Conservation (phyloP, 352 stramenopile genomes). For the Phytopythium chamaehyphon region DNA sequence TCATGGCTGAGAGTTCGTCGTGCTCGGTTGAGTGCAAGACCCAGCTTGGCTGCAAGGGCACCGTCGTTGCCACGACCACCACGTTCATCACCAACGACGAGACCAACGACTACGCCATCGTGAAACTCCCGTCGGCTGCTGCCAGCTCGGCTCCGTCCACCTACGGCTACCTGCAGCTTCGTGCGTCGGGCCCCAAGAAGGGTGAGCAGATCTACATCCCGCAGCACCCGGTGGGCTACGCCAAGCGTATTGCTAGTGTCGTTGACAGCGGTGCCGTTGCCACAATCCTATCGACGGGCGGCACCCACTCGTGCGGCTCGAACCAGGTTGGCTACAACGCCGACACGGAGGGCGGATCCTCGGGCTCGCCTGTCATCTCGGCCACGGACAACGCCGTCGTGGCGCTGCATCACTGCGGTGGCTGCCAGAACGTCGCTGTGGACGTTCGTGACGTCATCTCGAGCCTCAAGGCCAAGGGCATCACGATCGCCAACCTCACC, state of each 20-base stretch:
- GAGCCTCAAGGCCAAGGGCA: slow-evolving; percentile 28
- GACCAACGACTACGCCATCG: slow-evolving; percentile 45
- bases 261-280: slow-evolving; percentile 24
- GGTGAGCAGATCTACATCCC: slow-evolving; percentile 70
- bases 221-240: slow-evolving; percentile 55
- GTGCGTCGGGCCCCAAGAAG: slow-evolving; percentile 33
- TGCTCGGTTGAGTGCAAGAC: slow-evolving; percentile 42
- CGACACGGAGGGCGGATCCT: slow-evolving; percentile 71
- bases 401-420: slow-evolving; percentile 75
- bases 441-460: slow-evolving; percentile 44
- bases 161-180: slow-evolving; percentile 62
- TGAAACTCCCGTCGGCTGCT: slow-evolving; percentile 43
- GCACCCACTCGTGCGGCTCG: slow-evolving; percentile 34
- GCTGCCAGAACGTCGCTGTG: slow-evolving; percentile 67
- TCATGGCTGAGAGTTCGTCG: slow-evolving; percentile 49
- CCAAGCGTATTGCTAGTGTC: slow-evolving; percentile 57
- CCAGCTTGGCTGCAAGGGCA: slow-evolving; percentile 41
- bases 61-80: slow-evolving; percentile 25
- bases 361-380: slow-evolving; percentile 57
- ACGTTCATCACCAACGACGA: slow-evolving; percentile 54
- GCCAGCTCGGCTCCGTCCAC: slow-evolving; percentile 26
- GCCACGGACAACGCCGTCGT: slow-evolving; percentile 55
- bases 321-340: slow-evolving; percentile 68
- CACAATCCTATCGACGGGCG: slow-evolving; percentile 31
- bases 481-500: slow-evolving; percentile 20